Percentiles rank a stretch among this genome's conserved stretches.
phyloP scores from a whole-genome alignment of 2,329 filamentous ascomycete genomes.

The Atkinsonella texensis region DNA sequence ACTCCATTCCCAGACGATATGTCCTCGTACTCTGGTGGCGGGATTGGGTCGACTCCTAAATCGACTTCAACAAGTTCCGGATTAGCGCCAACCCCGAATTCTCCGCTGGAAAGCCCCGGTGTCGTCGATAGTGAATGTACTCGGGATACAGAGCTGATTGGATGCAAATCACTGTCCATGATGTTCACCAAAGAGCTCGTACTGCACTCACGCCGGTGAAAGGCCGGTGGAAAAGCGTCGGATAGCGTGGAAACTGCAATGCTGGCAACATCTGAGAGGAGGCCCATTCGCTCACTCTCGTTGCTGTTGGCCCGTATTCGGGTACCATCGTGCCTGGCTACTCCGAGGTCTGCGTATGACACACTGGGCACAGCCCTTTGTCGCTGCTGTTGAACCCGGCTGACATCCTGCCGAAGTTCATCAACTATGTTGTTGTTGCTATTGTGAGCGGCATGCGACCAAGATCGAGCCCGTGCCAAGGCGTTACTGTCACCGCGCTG shows the following conservation, averaged over 20 bases:
- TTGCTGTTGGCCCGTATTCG: conserved; percentile 60
- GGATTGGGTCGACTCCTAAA: conserved; percentile 33
- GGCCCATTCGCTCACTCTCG: conserved; percentile 59
- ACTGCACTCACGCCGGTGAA: conserved; percentile 34
- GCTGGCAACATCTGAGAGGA: conserved; percentile 60
- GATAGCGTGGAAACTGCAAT: conserved; percentile 33
- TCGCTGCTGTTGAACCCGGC: conserved; percentile 44
- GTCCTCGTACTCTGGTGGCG: conserved; percentile 44
- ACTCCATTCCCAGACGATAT: conserved; percentile 28
- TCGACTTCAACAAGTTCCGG: conserved; percentile 41
- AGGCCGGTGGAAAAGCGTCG: conserved; percentile 19
- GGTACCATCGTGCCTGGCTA: conserved; percentile 67
- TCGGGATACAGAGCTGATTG: conserved; percentile 26
- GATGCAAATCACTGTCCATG: conserved; percentile 34
- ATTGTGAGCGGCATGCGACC: conserved; percentile 34
- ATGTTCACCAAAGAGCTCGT: conserved; percentile 45
- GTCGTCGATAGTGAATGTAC: conserved; percentile 32
- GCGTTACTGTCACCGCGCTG: conserved; percentile 56
- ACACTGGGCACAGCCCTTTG: conserved; percentile 62
- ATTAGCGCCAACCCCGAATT: conserved; percentile 34
- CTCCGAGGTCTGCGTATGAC: conserved; percentile 63
- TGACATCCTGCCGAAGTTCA: conserved; percentile 43
- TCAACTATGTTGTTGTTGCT: conserved; percentile 43
- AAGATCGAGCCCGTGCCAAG: conserved; percentile 52
- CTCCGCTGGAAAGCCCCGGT: conserved; percentile 19